Evolutionary conservation across 768 basidiomycete genomes (phyloP).

Genomic region (Trametes cinnabarina): DNA sequence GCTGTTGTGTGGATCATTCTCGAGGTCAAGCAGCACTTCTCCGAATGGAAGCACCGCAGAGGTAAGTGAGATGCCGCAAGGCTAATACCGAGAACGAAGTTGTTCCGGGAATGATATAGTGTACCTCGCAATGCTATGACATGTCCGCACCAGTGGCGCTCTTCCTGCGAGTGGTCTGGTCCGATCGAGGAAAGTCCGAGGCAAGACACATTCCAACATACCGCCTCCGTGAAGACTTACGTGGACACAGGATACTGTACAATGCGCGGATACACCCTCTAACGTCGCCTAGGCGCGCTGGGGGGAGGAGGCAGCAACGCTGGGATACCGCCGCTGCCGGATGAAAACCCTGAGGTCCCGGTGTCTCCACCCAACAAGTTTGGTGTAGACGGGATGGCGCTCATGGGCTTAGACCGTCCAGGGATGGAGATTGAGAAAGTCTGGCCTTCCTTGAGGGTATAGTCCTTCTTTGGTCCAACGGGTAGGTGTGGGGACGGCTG

Average conservation of each 20-base stretch:
- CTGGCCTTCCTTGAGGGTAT: slow-evolving; percentile 91
- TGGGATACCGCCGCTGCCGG: slow-evolving; percentile 40
- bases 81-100: slow-evolving; percentile 1
- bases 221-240: slow-evolving; percentile 2
- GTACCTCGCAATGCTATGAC: background rate
- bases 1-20: slow-evolving; percentile 3
- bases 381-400: slow-evolving; percentile 35
- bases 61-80: background rate
- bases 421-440: slow-evolving; percentile 92
- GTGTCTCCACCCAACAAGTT: slow-evolving; percentile 28
- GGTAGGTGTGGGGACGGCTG: slow-evolving; percentile 68
- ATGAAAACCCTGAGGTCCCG: slow-evolving; percentile 10
- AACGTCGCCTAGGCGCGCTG: slow-evolving; percentile 51
- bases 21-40: slow-evolving; percentile 6
- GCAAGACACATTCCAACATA: background rate
- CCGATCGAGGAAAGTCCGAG: background rate
- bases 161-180: background rate
- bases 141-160: background rate
- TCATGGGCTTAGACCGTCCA: slow-evolving; percentile 54
- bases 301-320: slow-evolving; percentile 87
- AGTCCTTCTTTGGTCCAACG: slow-evolving; percentile 85
- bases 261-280: background rate
- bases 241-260: background rate
- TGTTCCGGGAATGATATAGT: slow-evolving; percentile 7
- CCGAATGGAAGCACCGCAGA: background rate